A percentile compares a stretch with the other conserved stretches of the same genome.
These are phyloP conservation scores for Colletotrichum lupini DNA, from an alignment of 2,329 filamentous ascomycete genomes.

Conservation along the genomic window DNA sequence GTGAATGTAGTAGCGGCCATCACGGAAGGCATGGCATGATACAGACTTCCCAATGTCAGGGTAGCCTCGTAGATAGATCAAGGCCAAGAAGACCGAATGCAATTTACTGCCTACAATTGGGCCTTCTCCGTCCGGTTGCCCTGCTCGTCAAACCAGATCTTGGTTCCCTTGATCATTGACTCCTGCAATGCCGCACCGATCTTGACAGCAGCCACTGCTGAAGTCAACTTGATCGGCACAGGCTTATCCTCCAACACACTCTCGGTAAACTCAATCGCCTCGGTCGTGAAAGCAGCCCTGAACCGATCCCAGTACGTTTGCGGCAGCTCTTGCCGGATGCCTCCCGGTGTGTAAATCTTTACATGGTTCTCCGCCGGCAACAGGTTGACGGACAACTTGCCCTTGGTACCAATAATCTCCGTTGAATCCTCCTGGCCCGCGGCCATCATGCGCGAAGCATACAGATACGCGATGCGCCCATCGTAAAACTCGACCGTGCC, in stretches of 20 bases:
- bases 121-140: constrained; percentile 17
- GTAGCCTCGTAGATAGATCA: neutral
- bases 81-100: neutral
- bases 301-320: constrained; percentile 72
- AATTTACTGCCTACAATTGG: constrained; percentile 4
- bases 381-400: constrained; percentile 71
- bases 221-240: constrained; percentile 65
- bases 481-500: constrained; percentile 73
- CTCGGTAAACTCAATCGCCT: constrained; percentile 72
- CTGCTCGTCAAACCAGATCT: constrained; percentile 68
- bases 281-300: constrained; percentile 70
- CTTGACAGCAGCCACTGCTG: constrained; percentile 68
- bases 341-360: constrained; percentile 62
- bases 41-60: no score
- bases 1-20: no score
- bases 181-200: constrained; percentile 72
- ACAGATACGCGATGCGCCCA: constrained; percentile 73
- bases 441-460: constrained; percentile 74
- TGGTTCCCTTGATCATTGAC: constrained; percentile 62
- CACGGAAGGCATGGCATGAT: neutral
- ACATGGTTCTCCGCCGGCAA: constrained; percentile 67
- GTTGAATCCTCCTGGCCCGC: constrained; percentile 75
- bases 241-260: constrained; percentile 65
- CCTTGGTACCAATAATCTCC: constrained; percentile 74
- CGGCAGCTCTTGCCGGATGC: constrained; percentile 70